Conservation (phyloP, 805 yeast genomes). For the Teunomyces cretensis region DNA sequence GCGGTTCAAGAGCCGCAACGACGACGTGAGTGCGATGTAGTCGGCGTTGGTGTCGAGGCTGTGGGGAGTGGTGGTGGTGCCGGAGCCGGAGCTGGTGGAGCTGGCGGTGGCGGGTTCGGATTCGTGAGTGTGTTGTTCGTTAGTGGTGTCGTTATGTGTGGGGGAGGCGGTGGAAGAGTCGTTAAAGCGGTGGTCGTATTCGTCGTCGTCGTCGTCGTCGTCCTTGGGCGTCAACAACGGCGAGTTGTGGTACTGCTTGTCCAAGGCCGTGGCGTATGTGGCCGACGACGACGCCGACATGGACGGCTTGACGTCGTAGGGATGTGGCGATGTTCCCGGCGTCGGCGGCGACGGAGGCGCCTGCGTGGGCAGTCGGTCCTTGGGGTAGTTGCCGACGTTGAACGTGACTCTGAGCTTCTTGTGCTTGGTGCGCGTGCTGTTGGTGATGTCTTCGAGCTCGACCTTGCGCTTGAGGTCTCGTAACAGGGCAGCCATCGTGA, state of each 20-base stretch:
- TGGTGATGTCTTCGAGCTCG: constrained; percentile 31
- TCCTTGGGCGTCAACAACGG: constrained; percentile 45
- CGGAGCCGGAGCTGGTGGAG: no score
- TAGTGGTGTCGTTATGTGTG: constrained; percentile 1
- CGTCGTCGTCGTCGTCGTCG: constrained; percentile 32
- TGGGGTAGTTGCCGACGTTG: constrained; percentile 4
- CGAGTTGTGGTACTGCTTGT: constrained; percentile 28
- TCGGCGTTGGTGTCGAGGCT: constrained; percentile 32
- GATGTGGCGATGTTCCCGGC: constrained; percentile 5
- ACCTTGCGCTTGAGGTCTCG: constrained; percentile 34
- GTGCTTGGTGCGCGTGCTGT: constrained; percentile 14
- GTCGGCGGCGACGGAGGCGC: constrained; percentile 4
- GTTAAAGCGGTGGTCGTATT: constrained; percentile 1
- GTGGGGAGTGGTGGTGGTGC: no score
- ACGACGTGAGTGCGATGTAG: constrained; percentile 33
- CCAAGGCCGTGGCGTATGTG: constrained; percentile 23
- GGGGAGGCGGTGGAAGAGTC: no score
- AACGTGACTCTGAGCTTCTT: constrained; percentile 23
- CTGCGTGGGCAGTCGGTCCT: constrained; percentile 3
- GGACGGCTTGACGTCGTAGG: background rate
- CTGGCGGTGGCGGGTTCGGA: no score
- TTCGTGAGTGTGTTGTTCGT: constrained; percentile 4
- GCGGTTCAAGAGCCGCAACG: constrained; percentile 27
- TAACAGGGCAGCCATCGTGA: constrained; percentile 34
- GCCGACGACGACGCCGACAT: constrained; percentile 19